Conservation (phyloP, 345 rosid genomes). For the Lumnitzera racemosa region DNA sequence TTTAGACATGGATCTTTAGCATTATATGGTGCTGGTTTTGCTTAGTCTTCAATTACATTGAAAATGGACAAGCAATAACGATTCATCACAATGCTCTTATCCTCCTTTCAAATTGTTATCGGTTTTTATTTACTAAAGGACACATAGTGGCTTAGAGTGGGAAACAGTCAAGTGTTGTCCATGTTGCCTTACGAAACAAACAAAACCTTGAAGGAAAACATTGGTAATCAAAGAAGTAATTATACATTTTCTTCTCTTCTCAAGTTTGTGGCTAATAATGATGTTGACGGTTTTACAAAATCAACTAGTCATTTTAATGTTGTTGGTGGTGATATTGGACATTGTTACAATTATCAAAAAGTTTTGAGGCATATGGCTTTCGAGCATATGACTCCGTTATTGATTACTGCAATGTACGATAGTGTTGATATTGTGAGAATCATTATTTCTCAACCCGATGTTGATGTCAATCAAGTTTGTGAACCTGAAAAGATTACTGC, state of each 20-base stretch:
- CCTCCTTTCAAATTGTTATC: no score
- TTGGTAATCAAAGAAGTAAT: no score
- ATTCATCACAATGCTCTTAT: no score
- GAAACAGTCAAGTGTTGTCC: no score
- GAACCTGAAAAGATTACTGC: constrained; percentile 70
- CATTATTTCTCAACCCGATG: constrained; percentile 58
- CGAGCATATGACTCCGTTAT: constrained; percentile 71
- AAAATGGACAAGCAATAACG: no score
- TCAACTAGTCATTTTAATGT: constrained; percentile 52
- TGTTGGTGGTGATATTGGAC: constrained; percentile 60
- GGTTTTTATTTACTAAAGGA: no score
- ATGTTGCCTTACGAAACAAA: no score
- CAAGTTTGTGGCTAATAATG: constrained; percentile 90
- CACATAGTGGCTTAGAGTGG: no score
- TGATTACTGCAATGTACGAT: constrained; percentile 92
- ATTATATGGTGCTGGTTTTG: no score
- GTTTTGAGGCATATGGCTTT: constrained; percentile 76
- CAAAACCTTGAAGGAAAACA: no score
- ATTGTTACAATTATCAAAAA: constrained; percentile 84
- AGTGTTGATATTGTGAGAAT: constrained; percentile 64
- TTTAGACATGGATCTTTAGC: no score
- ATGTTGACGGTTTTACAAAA: constrained; percentile 48
- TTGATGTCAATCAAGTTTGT: constrained; percentile 62
- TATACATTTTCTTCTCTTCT: constrained; percentile 25
- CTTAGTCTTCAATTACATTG: no score